Evolutionary conservation across 148 eudicot genomes (phyloP).

Genomic region (Polygonum aviculare): DNA sequence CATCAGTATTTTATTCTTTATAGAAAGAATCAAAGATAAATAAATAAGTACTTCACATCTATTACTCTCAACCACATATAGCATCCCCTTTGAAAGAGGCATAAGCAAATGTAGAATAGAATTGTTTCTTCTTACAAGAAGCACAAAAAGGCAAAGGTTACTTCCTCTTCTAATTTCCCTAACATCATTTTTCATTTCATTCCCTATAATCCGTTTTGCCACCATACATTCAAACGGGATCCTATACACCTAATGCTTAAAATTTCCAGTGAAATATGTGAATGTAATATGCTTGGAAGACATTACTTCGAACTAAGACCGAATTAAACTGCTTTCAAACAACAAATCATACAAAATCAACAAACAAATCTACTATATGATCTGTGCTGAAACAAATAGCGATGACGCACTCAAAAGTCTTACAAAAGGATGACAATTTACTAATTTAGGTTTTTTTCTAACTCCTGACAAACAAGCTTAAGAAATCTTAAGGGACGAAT

Average conservation of each 20-base stretch:
- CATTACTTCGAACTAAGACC: too few relatives aligned
- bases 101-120: too few relatives aligned
- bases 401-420: neutral
- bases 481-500: too few relatives aligned
- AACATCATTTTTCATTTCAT: neutral
- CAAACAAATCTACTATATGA: neutral
- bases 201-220: neutral
- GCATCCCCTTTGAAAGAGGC: too few relatives aligned
- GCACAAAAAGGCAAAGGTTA: neutral
- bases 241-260: neutral
- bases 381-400: neutral
- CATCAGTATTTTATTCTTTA: too few relatives aligned
- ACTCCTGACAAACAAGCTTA: too few relatives aligned
- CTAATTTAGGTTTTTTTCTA: neutral
- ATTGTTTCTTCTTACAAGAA: neutral
- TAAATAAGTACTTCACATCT: too few relatives aligned
- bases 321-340: neutral
- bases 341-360: neutral
- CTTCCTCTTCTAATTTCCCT: neutral
- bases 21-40: too few relatives aligned
- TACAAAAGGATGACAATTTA: neutral
- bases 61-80: too few relatives aligned
- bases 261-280: neutral
- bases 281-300: too few relatives aligned
- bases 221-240: neutral